Evolutionary conservation across 441 rosid genomes (phyloP).

Genomic region (Eutrema salsugineum): DNA sequence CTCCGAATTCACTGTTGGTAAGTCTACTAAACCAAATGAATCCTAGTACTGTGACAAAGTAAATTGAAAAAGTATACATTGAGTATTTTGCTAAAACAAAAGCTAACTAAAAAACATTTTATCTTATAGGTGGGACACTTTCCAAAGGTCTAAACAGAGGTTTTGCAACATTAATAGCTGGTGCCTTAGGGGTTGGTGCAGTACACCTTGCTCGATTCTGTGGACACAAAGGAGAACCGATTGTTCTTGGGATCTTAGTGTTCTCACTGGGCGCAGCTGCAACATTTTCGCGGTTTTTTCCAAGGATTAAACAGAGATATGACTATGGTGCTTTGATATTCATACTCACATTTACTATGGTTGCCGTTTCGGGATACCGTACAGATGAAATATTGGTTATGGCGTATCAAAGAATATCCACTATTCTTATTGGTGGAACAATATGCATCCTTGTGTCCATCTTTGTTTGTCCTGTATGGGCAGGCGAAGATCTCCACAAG

Average conservation of each 20-base stretch:
- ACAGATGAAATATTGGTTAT: conserved; percentile 47
- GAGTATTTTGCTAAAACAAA: not conserved
- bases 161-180: conserved; percentile 69
- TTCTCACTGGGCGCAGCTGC: conserved; percentile 70
- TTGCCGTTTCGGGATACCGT: conserved; percentile 67
- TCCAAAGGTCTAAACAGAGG: conserved; percentile 73
- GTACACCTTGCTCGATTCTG: conserved; percentile 58
- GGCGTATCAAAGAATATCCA: conserved; percentile 62
- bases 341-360: conserved; percentile 76
- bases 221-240: conserved; percentile 66
- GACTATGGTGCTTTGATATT: conserved; percentile 83
- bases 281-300: conserved; percentile 72
- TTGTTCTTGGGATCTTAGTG: conserved; percentile 71
- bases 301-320: conserved; percentile 70
- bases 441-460: conserved; percentile 60
- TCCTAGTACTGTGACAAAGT: not conserved
- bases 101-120: not conserved
- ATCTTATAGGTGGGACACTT: conserved; percentile 67
- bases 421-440: conserved; percentile 68
- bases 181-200: conserved; percentile 76
- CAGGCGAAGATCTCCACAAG: conserved; percentile 84
- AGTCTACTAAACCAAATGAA: conserved; percentile 18
- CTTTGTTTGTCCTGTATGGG: conserved; percentile 81
- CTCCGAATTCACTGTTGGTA: conserved; percentile 86
- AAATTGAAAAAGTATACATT: not conserved